Base-by-base conservation (phyloP, 495 filamentous ascomycete genomes). In the Thermothielavioides terrestris region DNA sequence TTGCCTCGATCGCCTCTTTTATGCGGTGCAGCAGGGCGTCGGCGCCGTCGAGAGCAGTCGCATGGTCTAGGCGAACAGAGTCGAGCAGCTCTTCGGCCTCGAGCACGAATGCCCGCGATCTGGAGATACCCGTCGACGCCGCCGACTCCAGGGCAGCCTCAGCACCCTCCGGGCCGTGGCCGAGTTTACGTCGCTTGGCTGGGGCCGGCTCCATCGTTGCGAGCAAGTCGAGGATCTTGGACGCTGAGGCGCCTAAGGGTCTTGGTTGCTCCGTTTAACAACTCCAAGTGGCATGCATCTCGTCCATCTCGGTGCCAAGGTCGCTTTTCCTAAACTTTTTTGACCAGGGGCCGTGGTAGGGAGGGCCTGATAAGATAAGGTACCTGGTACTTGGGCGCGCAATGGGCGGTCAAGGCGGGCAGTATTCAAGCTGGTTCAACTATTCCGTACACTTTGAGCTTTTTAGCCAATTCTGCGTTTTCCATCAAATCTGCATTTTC, bases 51-150 rank as follows among this genome's bases (percentile, higher is more conserved):
- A 89, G 71, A 22, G 78, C 75, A 42, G 79, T 82, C 17, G 77
- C 76, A 63, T 90, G 85, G 52, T 84, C 77, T 22, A 83, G 75
- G 60, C 75, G 76, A 32, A 86, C 73, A 49, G 85, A 81, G 18
- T 73, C 68, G 53, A 96, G 61, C 36, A 98, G 67, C 57, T 95
- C 89, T 49, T 95, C 85, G 20, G 89, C 77, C 68, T 96, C 86
- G 26, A 98, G 70, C 56, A 91, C 85, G 69, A 97, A 94, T 54
- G 88, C 72, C 59, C 77, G 86, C 25, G 66, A 59, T 28, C 67
- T 61, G 0, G 68, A 69, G 27, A 67, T 50, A 32, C 66, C 67
- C 0, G 63, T 55, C 6, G 57, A 44, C 6, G 55, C 62, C 3
- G 57, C 57, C 6, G 59, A 46, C 34, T 66, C 59, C 15, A 69